These are phyloP conservation scores for Xenosphaeropsis pyriputrescens DNA, from an alignment of 2,329 filamentous ascomycete genomes.

Conservation along the genomic window DNA sequence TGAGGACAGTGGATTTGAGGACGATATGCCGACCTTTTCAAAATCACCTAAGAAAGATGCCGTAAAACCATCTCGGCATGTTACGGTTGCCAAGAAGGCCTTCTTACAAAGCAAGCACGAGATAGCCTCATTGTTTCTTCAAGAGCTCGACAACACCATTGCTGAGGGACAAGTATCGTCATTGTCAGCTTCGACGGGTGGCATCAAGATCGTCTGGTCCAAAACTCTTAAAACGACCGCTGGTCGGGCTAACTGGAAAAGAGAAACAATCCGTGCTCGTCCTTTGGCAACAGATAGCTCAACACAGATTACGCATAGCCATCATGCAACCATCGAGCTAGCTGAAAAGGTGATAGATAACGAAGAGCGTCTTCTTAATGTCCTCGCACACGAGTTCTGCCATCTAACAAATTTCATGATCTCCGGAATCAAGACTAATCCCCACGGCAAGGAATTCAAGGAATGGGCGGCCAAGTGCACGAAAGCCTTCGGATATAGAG, in stretches of 20 bases:
- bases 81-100: constrained; percentile 33
- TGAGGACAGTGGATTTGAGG: not conserved
- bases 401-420: constrained; percentile 90
- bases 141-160: constrained; percentile 52
- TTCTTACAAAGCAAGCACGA: constrained; percentile 49
- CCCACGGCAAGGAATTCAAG: constrained; percentile 79
- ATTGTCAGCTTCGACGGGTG: constrained; percentile 49
- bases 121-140: constrained; percentile 48
- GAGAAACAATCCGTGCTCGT: constrained; percentile 32
- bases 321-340: constrained; percentile 71
- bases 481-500: constrained; percentile 39
- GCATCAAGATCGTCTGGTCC: constrained; percentile 58
- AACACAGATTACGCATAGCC: constrained; percentile 19
- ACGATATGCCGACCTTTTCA: not conserved
- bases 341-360: constrained; percentile 78
- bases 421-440: constrained; percentile 55
- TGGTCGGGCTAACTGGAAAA: constrained; percentile 59
- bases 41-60: constrained; percentile 15
- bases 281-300: constrained; percentile 5
- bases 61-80: constrained; percentile 19
- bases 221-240: constrained; percentile 71
- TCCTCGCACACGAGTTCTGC: constrained; percentile 93
- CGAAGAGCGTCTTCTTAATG: constrained; percentile 67
- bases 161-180: constrained; percentile 41
- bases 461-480: constrained; percentile 47